Evolutionary conservation across 2,329 filamentous ascomycete genomes (phyloP), one percentile per base, ranked within the genome.

Genomic region (Colletotrichum sp.): DNA sequence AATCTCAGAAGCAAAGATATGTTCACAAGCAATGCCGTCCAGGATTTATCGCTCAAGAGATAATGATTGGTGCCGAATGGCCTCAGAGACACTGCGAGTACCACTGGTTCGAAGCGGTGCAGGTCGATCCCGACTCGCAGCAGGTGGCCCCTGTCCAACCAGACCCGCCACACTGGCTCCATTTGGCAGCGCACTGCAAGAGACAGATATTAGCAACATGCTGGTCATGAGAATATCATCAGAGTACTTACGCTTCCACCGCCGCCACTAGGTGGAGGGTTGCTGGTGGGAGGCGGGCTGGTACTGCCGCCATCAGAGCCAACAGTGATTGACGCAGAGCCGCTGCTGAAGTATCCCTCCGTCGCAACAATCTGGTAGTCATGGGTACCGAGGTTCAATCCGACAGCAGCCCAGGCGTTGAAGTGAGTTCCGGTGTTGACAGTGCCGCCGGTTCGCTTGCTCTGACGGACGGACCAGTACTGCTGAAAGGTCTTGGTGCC

Each of bases 311-410:
- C 32, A 24, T 67, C 69, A 16, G 72, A 58, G 21, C 73, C 67
- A 24, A 78, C 71, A 55, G 69, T 82, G 30, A 82, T 79, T 13
- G 38, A 78, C 1, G 81, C 78, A 15, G 78, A 78, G 9, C 82
- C 82, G 15, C 78, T 80, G 71, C 81, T 82, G 9, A 80, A 84
- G 78, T 89, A 89, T 3, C 88, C 88, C 79, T 89, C 88, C 1
- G 86, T 88, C 4, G 88, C 88, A 26, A 89, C 80, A 70, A 91
- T 89, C 83, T 87, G 86, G 80, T 92, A 91, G 79, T 91, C 85
- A 78, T 89, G 87, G 30, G 80, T 82, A 4, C 90, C 90, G 12
- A 91, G 78, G 36, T 82, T 84, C 82, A 90, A 82, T 5, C 90
- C 89, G 28, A 83, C 79, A 77, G 86, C 85, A 13, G 82, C 80